Percentiles rank a stretch among this genome's conserved stretches.
phyloP scores from a whole-genome alignment of 495 filamentous ascomycete genomes.

The Friedmanniomyces simplex region DNA sequence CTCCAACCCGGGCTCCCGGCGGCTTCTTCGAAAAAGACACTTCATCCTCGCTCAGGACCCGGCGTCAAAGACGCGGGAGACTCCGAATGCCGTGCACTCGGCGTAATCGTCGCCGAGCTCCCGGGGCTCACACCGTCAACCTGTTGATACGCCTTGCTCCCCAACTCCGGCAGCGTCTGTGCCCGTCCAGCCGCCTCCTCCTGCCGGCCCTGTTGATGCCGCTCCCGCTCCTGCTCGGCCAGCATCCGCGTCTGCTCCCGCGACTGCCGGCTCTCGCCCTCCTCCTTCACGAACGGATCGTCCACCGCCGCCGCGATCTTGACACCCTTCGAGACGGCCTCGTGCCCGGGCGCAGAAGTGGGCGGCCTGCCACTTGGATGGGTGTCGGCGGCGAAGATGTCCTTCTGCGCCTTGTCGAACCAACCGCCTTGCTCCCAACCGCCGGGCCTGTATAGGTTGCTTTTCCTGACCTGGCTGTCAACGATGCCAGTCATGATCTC shows the following conservation, averaged over 20 bases:
- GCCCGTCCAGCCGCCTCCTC: neutral
- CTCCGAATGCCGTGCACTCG: neutral
- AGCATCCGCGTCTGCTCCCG: conserved; percentile 13
- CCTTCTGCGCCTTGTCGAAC: conserved; percentile 25
- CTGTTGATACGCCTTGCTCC: neutral
- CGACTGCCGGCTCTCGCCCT: conserved; percentile 9
- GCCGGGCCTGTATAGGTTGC: conserved; percentile 28
- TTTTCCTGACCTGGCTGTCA: conserved; percentile 18
- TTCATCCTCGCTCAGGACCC: neutral
- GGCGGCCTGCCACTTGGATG: conserved; percentile 15
- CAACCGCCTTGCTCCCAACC: conserved; percentile 35
- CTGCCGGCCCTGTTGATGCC: neutral
- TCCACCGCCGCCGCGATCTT: conserved; percentile 14
- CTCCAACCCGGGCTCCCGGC: neutral
- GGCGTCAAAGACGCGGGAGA: neutral
- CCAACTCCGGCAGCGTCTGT: conserved; percentile 3
- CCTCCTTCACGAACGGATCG: conserved; percentile 16
- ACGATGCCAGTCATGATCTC: conserved; percentile 34
- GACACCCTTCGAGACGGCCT: conserved; percentile 6
- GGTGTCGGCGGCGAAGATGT: conserved; percentile 21
- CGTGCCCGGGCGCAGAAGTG: neutral
- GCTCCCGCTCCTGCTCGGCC: conserved; percentile 7
- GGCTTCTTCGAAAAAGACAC: neutral
- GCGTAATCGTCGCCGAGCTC: neutral
- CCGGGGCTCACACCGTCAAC: neutral